Evolutionary conservation across 2,329 filamentous ascomycete genomes (phyloP).

Genomic region (Trichothecium roseum): DNA sequence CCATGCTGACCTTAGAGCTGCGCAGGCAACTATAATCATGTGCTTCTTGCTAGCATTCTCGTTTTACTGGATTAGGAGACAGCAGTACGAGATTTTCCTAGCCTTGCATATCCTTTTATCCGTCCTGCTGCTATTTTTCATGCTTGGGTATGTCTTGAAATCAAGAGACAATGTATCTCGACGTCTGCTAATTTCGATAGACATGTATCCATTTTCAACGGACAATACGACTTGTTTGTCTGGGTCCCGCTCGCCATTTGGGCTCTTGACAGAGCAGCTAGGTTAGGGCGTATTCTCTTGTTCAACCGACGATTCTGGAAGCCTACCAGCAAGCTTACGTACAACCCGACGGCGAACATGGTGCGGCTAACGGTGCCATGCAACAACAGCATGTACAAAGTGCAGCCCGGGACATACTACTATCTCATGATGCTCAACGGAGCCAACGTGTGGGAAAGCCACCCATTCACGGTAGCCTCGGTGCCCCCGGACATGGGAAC

Average conservation of each 20-base stretch:
- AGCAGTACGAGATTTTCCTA: constrained; percentile 42
- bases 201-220: constrained; percentile 41
- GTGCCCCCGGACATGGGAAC: constrained; percentile 6
- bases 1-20: not conserved
- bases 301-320: constrained; percentile 29
- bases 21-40: constrained; percentile 32
- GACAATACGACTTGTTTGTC: constrained; percentile 36
- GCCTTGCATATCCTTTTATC: constrained; percentile 41
- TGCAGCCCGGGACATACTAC: constrained; percentile 31
- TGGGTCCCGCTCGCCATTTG: constrained; percentile 40
- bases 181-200: too few relatives aligned
- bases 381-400: constrained; percentile 19
- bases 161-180: too few relatives aligned
- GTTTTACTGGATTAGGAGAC: constrained; percentile 37
- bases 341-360: constrained; percentile 27
- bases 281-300: constrained; percentile 28
- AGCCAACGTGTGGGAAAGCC: constrained; percentile 34
- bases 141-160: constrained; percentile 39
- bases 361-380: constrained; percentile 28
- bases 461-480: constrained; percentile 36
- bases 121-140: constrained; percentile 34
- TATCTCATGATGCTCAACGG: constrained; percentile 32
- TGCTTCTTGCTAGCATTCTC: constrained; percentile 35
- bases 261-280: constrained; percentile 35
- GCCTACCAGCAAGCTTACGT: constrained; percentile 21